Evolutionary conservation across 176 grass and related monocot genomes (phyloP).

Genomic region (Carex scoparia): DNA sequence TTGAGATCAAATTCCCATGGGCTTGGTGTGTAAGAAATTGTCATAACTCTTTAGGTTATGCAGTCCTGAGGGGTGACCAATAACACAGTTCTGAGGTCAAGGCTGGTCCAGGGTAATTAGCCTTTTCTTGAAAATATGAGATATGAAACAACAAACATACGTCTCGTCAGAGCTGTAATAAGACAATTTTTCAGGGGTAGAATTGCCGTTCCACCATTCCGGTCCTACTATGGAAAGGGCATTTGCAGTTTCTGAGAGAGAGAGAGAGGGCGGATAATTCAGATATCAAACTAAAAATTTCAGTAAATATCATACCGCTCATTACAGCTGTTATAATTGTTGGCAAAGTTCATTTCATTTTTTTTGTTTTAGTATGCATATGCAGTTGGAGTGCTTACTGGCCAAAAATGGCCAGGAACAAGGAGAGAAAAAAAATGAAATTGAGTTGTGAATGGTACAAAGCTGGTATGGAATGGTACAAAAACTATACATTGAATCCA

Average conservation of each 20-base stretch:
- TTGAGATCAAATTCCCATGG: conserved; percentile 1
- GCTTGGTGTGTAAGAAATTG: not conserved
- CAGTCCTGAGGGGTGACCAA: not conserved
- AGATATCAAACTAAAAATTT: not conserved
- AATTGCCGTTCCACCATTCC: conserved; percentile 20
- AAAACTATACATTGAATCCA: not conserved
- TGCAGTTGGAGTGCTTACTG: not conserved
- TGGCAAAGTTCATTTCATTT: not conserved
- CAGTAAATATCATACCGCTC: not conserved
- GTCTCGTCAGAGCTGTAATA: conserved; percentile 32
- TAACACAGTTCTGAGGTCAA: not conserved
- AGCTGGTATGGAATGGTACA: not conserved
- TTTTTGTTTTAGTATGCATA: not conserved
- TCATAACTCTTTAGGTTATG: not conserved
- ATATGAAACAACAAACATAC: conserved; percentile 22
- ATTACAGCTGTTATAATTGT: not conserved
- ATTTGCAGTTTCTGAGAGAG: conserved; percentile 8
- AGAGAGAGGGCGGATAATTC: not conserved
- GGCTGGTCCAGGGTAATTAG: not conserved
- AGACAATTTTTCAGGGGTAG: conserved; percentile 16
- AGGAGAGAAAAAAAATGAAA: not conserved
- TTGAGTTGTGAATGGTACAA: not conserved
- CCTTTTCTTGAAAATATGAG: not conserved
- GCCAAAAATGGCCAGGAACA: not conserved
- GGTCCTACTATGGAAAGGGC: not conserved